Percentiles rank a stretch among this genome's conserved stretches.
phyloP scores from a whole-genome alignment of 345 rosid species.

The Populus davidiana region DNA sequence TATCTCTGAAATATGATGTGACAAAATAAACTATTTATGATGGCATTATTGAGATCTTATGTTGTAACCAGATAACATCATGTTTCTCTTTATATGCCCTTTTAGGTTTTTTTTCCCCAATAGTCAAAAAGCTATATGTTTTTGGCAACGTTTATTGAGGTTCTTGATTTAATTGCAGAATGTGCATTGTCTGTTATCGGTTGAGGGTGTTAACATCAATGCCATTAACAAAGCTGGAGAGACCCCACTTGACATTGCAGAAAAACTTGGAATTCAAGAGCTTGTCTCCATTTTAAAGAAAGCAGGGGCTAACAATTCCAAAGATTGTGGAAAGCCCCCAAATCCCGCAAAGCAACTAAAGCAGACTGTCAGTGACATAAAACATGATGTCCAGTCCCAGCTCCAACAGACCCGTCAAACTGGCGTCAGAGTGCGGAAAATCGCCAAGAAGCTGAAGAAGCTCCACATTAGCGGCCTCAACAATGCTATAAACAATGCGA shows the following conservation, averaged over 20 bases:
- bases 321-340: constrained; percentile 70
- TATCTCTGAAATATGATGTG: background rate
- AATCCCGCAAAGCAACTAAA: constrained; percentile 88
- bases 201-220: constrained; percentile 65
- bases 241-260: constrained; percentile 83
- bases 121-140: background rate
- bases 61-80: background rate
- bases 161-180: constrained; percentile 52
- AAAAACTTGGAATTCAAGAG: constrained; percentile 56
- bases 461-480: constrained; percentile 96
- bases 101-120: background rate
- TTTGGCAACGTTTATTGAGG: background rate
- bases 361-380: constrained; percentile 97
- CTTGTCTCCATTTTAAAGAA: constrained; percentile 55
- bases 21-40: background rate
- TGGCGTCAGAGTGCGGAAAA: constrained; percentile 78
- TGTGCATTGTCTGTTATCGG: constrained; percentile 58
- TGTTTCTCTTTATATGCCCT: background rate
- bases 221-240: constrained; percentile 80
- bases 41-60: constrained; percentile 2
- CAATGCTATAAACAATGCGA: constrained; percentile 92
- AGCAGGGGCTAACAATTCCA: constrained; percentile 78
- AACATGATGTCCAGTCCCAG: constrained; percentile 90
- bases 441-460: constrained; percentile 88
- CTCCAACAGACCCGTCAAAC: constrained; percentile 96